phyloP scores from a whole-genome alignment of 306 rosid species.

The Crataegus laevigata region DNA sequence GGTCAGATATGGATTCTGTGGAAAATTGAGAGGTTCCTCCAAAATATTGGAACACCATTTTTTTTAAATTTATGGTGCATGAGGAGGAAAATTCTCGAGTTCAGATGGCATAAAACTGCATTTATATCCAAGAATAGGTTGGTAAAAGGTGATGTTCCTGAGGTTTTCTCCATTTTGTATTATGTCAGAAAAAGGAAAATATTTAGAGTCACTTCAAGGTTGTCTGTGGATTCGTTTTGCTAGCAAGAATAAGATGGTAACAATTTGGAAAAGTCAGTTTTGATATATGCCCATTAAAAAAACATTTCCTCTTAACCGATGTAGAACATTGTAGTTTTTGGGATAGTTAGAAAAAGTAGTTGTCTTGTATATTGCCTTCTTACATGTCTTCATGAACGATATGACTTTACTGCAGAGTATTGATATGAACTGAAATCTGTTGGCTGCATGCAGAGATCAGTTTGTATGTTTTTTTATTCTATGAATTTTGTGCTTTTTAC shows the following conservation, averaged over 20 bases:
- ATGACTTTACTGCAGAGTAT: background rate
- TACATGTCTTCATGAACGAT: background rate
- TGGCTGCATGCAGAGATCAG: background rate
- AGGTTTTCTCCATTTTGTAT: background rate
- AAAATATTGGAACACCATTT: too few relatives aligned
- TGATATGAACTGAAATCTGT: background rate
- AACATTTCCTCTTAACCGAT: too few relatives aligned
- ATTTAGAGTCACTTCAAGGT: background rate
- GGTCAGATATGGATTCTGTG: background rate
- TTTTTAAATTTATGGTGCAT: too few relatives aligned
- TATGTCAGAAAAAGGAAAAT: background rate
- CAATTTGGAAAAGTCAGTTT: background rate
- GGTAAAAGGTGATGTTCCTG: background rate
- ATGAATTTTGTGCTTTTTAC: background rate
- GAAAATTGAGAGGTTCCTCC: background rate
- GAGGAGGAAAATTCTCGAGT: too few relatives aligned
- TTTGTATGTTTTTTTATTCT: background rate
- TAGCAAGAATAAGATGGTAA: background rate
- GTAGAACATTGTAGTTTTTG: background rate
- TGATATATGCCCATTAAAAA: too few relatives aligned
- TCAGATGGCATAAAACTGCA: too few relatives aligned
- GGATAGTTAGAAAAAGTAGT: background rate
- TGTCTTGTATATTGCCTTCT: background rate
- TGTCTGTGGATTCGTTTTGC: background rate
- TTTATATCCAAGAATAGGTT: too few relatives aligned